Evolutionary conservation across 139 green algal species (phyloP), one percentile per base, ranked within the genome.

Genomic region (Volvox reticuliferus): DNA sequence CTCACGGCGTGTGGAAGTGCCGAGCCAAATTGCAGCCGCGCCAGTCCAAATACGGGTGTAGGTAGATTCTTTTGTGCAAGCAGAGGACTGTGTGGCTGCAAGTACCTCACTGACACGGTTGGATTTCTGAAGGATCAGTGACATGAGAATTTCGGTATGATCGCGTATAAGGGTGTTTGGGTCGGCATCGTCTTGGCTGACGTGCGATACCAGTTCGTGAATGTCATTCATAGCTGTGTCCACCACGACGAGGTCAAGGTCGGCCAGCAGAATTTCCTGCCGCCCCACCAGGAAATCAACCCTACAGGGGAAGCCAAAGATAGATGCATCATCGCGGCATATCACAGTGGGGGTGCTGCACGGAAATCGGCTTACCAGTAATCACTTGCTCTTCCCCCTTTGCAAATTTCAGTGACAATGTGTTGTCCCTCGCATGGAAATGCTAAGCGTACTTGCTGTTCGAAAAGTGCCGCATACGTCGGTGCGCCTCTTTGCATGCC

Each of bases 91-190:
- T 35, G 28, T 62, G 32, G 24, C 32, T 28, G 32, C 32, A 26
- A 21, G 5, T 32, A 44, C 5, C 14, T 33, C 77, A 21, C 17
- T 21, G 33, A 20, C 33, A 2, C 33, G 21, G 32, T 63, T 2
- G 5, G 77, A 21, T 26, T 36, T 17, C 32, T 82, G 35, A 20
- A 82, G 77, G 3, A 82, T 22, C 18, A 63, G 2, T 21, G 33
- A 61, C 77, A 82, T 82, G 14, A 82, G 77, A 36, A 82, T 24
- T 21, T 82, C 77, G 32, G 77, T 82, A 3, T 82, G 73, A 21
- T 1, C 12, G 24, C 73, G 73, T 22, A 79, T 79, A 18, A 79
- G 37, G 26, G 20, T 18, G 19, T 79, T 35, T 13, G 73, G 73
- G 6, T 79, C 73, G 24, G 24, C 73, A 28, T 5, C 26, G 28